Evolutionary conservation across 164 flowering plant genomes (phyloP).

Genomic region (Vitis rupestris): DNA sequence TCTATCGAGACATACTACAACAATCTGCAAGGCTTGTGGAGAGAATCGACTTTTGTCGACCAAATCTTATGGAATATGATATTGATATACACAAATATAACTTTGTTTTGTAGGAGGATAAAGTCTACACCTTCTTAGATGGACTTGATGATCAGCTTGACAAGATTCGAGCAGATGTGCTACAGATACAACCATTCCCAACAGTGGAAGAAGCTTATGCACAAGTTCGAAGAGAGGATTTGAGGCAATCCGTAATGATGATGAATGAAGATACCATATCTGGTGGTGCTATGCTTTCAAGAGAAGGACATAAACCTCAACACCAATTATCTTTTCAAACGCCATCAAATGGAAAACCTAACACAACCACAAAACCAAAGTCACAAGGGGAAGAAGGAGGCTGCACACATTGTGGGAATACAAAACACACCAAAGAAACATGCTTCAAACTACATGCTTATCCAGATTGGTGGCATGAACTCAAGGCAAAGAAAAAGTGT

Average conservation of each 20-base stretch:
- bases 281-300: not conserved
- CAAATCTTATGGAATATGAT: too few species aligned
- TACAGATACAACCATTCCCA: not conserved
- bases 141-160: not conserved
- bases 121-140: too few species aligned
- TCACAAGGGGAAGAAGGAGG: not conserved
- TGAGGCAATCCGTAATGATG: not conserved
- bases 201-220: not conserved
- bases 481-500: constrained; percentile 1
- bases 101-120: too few species aligned
- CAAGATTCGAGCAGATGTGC: constrained; percentile 5
- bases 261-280: not conserved
- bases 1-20: not conserved
- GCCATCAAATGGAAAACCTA: not conserved
- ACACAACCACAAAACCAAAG: not conserved
- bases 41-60: not conserved
- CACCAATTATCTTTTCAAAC: not conserved
- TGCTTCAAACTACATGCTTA: too few species aligned
- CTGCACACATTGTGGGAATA: constrained; percentile 1
- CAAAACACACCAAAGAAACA: not conserved
- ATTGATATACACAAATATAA: too few species aligned
- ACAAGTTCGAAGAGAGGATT: not conserved
- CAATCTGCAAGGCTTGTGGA: constrained; percentile 3
- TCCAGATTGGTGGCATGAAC: not conserved
- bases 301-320: not conserved